Evolutionary conservation across 306 rosid species (phyloP).

Genomic region (Hippophae tibetana): DNA sequence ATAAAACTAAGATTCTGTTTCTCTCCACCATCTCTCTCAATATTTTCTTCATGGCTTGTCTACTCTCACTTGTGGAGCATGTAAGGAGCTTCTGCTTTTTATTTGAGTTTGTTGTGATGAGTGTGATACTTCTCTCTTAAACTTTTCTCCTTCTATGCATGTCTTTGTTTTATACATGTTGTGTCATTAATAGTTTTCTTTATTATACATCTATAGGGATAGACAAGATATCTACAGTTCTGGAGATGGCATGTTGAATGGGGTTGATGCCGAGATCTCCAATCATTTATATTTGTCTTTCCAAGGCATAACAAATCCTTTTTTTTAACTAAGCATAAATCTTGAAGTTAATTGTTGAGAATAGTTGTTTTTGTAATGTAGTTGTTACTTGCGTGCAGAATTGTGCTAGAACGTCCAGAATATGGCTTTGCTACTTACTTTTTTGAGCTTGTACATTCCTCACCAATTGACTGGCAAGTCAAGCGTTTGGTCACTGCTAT

Average conservation of each 20-base stretch:
- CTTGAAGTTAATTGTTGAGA: slow-evolving; percentile 9
- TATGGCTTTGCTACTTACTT: slow-evolving; percentile 92
- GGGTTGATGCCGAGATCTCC: slow-evolving; percentile 98
- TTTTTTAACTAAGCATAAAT: slow-evolving; percentile 9
- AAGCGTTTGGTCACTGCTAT: slow-evolving; percentile 79
- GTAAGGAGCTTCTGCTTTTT: slow-evolving; percentile 32
- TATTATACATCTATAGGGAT: slow-evolving; percentile 13
- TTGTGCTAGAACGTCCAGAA: slow-evolving; percentile 92
- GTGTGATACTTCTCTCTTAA: not conserved
- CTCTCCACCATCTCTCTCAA: too few relatives aligned
- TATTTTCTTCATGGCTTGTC: slow-evolving; percentile 28
- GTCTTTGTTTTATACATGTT: not conserved
- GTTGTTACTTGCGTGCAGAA: slow-evolving; percentile 41
- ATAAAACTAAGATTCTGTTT: too few relatives aligned
- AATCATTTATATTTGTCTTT: slow-evolving; percentile 82
- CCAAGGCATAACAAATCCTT: slow-evolving; percentile 75
- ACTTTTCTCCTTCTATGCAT: not conserved
- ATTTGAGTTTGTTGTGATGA: not conserved
- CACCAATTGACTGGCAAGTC: slow-evolving; percentile 77
- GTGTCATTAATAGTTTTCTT: not conserved
- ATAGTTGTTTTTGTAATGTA: slow-evolving; percentile 17
- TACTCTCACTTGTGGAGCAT: slow-evolving; percentile 90
- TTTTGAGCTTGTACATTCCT: slow-evolving; percentile 66
- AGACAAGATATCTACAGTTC: slow-evolving; percentile 66
- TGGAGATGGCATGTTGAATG: slow-evolving; percentile 82